Percentiles rank a stretch among this genome's conserved stretches.
These are phyloP conservation scores for Pyrrhoderma lamaoense DNA, from an alignment of 1,284 basidiomycete genomes.

Conservation along the genomic window DNA sequence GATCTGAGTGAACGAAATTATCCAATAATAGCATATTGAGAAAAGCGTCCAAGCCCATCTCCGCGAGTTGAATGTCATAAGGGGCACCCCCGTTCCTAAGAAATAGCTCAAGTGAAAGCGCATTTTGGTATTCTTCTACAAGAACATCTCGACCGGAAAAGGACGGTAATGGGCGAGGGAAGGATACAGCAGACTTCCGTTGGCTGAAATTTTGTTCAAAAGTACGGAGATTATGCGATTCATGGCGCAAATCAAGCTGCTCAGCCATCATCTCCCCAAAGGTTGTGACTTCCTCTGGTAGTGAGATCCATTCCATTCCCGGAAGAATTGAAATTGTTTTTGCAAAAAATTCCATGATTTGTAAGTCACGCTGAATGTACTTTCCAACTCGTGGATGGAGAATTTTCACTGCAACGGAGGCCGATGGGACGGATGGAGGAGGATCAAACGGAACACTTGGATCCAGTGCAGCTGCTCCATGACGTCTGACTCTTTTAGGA, in stretches of 20 bases:
- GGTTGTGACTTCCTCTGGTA: slow-evolving; percentile 92
- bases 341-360: slow-evolving; percentile 95
- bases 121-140: slow-evolving; percentile 92
- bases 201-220: slow-evolving; percentile 87
- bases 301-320: slow-evolving; percentile 93
- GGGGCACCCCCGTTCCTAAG: slow-evolving; percentile 86
- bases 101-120: slow-evolving; percentile 86
- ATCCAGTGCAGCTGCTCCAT: slow-evolving; percentile 40
- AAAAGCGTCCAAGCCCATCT: slow-evolving; percentile 92
- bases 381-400: slow-evolving; percentile 83
- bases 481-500: slow-evolving; percentile 50
- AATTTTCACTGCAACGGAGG: slow-evolving; percentile 92
- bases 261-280: slow-evolving; percentile 98
- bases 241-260: slow-evolving; percentile 87
- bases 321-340: slow-evolving; percentile 73
- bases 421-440: slow-evolving; percentile 63
- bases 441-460: slow-evolving; percentile 53
- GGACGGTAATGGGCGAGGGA: slow-evolving; percentile 79
- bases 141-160: slow-evolving; percentile 80
- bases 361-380: slow-evolving; percentile 81
- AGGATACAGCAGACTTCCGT: slow-evolving; percentile 76
- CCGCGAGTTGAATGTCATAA: slow-evolving; percentile 86
- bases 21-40: slow-evolving; percentile 98
- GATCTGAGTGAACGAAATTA: slow-evolving; percentile 96
- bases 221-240: slow-evolving; percentile 79